A percentile compares a stretch with the other conserved stretches of the same genome.
Evolutionary conservation across 2,329 filamentous ascomycete genomes (phyloP).

Genomic region (Trematosphaeria pertusa): DNA sequence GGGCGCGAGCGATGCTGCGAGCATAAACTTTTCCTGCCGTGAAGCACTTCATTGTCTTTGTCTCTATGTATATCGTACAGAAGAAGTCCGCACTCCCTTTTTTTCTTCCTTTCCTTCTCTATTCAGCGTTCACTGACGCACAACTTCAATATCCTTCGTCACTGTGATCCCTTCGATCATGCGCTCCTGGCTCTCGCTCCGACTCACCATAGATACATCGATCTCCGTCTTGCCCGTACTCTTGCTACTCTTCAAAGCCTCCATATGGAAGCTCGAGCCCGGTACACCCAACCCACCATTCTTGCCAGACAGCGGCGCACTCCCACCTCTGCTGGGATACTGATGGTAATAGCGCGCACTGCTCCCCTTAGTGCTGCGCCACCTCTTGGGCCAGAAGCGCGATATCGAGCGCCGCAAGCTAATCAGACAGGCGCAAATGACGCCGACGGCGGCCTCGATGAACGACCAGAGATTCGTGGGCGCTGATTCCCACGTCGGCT

Average conservation of each 20-base stretch:
- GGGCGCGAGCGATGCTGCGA: slow-evolving; percentile 21
- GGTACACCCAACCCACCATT: not conserved
- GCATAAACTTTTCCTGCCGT: too few relatives aligned
- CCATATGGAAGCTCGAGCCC: slow-evolving; percentile 4
- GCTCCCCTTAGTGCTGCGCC: slow-evolving; percentile 16
- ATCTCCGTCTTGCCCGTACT: not conserved
- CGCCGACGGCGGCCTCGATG: slow-evolving; percentile 34
- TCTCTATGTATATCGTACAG: too few relatives aligned
- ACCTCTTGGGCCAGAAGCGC: slow-evolving; percentile 21
- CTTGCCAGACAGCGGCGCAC: not conserved
- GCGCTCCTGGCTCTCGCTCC: slow-evolving; percentile 9
- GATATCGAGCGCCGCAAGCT: slow-evolving; percentile 27
- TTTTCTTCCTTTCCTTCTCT: too few relatives aligned
- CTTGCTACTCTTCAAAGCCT: not conserved
- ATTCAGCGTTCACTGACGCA: too few relatives aligned
- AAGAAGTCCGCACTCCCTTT: too few relatives aligned
- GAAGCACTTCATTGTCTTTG: too few relatives aligned
- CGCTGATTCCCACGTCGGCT: slow-evolving; percentile 31
- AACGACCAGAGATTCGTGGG: slow-evolving; percentile 38
- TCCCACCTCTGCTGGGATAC: slow-evolving; percentile 4
- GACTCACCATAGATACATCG: not conserved
- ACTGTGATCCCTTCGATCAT: slow-evolving; percentile 11
- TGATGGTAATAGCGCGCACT: slow-evolving; percentile 11
- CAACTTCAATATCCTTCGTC: slow-evolving; percentile 11
- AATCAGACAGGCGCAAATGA: slow-evolving; percentile 37